Base-by-base conservation (phyloP, 1,284 basidiomycete genomes). In the Exobasidium rhododendri region DNA sequence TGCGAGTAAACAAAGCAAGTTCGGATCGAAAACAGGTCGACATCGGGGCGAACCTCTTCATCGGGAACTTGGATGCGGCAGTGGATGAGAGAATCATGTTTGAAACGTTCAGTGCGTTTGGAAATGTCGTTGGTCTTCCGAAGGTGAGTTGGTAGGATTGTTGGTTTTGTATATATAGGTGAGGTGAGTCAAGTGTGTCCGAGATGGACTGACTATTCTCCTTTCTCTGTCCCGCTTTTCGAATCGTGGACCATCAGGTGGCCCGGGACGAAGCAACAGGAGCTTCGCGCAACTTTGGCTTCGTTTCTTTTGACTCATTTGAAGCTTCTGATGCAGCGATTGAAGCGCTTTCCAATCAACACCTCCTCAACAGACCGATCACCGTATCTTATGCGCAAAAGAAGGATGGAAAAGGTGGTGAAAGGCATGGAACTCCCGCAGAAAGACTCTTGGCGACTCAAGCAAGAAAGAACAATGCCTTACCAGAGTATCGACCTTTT, bases 301-400 rank as follows among this genome's bases (percentile, higher is more conserved):
- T 98, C 80, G 90, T 97, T 62, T 89, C 92, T 13, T 97, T 92
- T 81, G 94, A 94, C 68, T 92, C 94, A 75, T 98, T 98, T 80
- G 94, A 98, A 78, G 87, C 94, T 4, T 91, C 94, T 20, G 96
- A 98, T 81, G 91, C 91, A 17, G 94, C 96, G 3, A 87, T 96
- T 64, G 94, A 97, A 81, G 87, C 92, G 22, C 94, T 98, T 91
- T 94, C 97, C 75, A 87, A 88, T 52, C 94, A 98, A 77, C 97
- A 92, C 85, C 84, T 98, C 51, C 93, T 94, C 88, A 97, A 97
- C 84, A 96, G 96, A 81, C 89, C 93, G 62, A 91, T 97, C 78
- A 88, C 88, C 17, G 93, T 97, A 14, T 92, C 94, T 80, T 97
- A 96, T 79, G 94, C 94, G 3, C 94, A 97, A 85, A 97, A 97